phyloP scores from a whole-genome alignment of 2,329 filamentous ascomycete species.

The Penicillium capsulatum region DNA sequence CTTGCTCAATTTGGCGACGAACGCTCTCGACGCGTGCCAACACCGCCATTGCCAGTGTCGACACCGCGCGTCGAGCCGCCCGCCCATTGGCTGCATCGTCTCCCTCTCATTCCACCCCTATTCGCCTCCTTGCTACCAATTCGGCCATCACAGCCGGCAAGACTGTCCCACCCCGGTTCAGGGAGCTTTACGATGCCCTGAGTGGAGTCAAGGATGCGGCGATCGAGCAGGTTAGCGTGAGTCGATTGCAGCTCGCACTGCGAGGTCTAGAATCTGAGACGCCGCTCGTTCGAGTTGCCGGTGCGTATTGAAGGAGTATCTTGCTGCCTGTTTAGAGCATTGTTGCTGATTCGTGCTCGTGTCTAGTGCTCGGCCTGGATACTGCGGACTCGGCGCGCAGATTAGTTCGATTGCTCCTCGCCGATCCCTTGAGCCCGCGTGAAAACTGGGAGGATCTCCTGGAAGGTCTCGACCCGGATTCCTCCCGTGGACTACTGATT shows the following conservation, averaged over 20 bases:
- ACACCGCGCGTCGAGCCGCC: slow-evolving; percentile 9
- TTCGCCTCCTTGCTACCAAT: slow-evolving; percentile 35
- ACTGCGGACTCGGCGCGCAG: slow-evolving; percentile 50
- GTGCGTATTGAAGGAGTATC: slow-evolving; percentile 33
- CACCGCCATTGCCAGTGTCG: slow-evolving; percentile 12
- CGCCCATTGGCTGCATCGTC: slow-evolving; percentile 33
- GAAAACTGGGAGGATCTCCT: slow-evolving; percentile 65
- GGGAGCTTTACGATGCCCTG: slow-evolving; percentile 53
- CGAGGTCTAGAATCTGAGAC: slow-evolving; percentile 53
- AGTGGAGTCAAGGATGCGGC: slow-evolving; percentile 50
- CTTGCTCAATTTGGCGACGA: slow-evolving; percentile 38
- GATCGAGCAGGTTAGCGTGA: slow-evolving; percentile 55
- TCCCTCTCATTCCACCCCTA: slow-evolving; percentile 18
- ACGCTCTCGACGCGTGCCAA: slow-evolving; percentile 28
- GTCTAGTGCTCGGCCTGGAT: slow-evolving; percentile 48
- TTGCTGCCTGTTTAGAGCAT: neutral
- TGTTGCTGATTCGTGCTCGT: neutral
- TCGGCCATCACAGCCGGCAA: slow-evolving; percentile 53
- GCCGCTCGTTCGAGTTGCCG: slow-evolving; percentile 54
- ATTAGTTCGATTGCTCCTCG: slow-evolving; percentile 65
- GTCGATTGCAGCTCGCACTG: slow-evolving; percentile 56
- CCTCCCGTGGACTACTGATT: slow-evolving; percentile 59
- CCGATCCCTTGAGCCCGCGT: slow-evolving; percentile 62
- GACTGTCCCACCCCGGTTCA: slow-evolving; percentile 50
- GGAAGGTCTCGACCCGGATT: slow-evolving; percentile 45